Conservation (phyloP, 495 filamentous ascomycete species). For the Polyplosphaeria fusca region DNA sequence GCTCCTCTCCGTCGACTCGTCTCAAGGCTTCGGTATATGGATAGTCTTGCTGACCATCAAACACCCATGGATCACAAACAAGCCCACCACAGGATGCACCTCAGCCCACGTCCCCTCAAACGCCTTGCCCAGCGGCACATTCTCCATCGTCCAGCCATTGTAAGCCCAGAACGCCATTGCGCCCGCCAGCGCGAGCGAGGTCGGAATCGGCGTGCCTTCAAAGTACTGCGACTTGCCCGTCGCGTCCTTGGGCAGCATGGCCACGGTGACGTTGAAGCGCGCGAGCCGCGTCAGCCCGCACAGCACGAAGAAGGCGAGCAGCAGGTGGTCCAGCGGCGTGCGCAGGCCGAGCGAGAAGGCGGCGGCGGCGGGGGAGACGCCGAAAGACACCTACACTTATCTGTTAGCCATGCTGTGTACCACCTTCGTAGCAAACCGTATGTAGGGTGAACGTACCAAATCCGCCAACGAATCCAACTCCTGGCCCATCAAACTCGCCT, state of each 20-base stretch:
- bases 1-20: no score
- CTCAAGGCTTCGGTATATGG: slow-evolving; percentile 90
- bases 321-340: slow-evolving; percentile 77
- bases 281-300: slow-evolving; percentile 92
- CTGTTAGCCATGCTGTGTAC: not conserved
- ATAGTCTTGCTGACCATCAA: slow-evolving; percentile 92
- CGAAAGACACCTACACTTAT: slow-evolving; percentile 78
- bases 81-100: slow-evolving; percentile 76
- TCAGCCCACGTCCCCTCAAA: slow-evolving; percentile 67
- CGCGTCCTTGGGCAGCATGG: slow-evolving; percentile 82
- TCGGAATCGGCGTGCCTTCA: slow-evolving; percentile 95
- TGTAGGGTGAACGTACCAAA: slow-evolving; percentile 69
- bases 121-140: slow-evolving; percentile 67
- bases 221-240: slow-evolving; percentile 91
- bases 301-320: slow-evolving; percentile 87
- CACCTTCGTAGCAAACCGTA: no score
- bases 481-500: slow-evolving; percentile 95
- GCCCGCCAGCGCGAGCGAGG: slow-evolving; percentile 70
- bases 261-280: slow-evolving; percentile 94
- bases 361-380: slow-evolving; percentile 77
- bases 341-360: slow-evolving; percentile 90
- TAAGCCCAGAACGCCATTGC: slow-evolving; percentile 89
- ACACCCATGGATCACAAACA: slow-evolving; percentile 84
- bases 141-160: slow-evolving; percentile 72
- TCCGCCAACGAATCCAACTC: slow-evolving; percentile 97